Conservation (phyloP, 495 filamentous ascomycete genomes). For the Pseudoneurospora amorphoporcata region DNA sequence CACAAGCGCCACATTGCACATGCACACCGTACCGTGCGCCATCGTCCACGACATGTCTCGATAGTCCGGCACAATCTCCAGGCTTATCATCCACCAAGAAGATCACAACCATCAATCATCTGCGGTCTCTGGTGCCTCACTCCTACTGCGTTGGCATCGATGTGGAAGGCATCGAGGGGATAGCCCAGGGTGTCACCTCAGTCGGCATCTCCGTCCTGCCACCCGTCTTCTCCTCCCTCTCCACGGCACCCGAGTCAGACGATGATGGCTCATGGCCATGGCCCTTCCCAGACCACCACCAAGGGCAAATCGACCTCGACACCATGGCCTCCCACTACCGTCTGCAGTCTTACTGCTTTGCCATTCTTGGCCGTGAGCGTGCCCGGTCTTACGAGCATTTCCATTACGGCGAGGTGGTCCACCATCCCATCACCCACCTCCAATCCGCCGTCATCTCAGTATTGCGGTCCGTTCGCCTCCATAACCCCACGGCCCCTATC, state of each 20-base stretch:
- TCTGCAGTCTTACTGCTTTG: not conserved
- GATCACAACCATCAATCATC: not conserved
- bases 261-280: not conserved
- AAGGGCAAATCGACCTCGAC: not conserved
- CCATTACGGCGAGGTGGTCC: not conserved
- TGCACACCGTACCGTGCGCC: not conserved
- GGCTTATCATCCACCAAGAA: not conserved
- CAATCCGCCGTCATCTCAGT: not conserved
- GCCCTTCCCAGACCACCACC: not conserved
- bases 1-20: not conserved
- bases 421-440: not conserved
- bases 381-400: not conserved
- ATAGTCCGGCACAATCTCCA: not conserved
- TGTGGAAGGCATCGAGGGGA: not conserved
- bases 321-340: not conserved
- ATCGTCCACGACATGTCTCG: not conserved
- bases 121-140: not conserved
- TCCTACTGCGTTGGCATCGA: not conserved
- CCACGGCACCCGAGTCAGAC: not conserved
- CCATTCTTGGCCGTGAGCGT: not conserved
- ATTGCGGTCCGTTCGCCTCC: not conserved
- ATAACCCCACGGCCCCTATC: not conserved
- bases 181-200: not conserved
- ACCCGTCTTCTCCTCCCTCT: not conserved
- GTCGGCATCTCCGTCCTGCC: not conserved